A percentile compares a stretch with the other conserved stretches of the same genome.
Conservation (phyloP, 176 grass and related monocot genomes). For the Guadua angustifolia region DNA sequence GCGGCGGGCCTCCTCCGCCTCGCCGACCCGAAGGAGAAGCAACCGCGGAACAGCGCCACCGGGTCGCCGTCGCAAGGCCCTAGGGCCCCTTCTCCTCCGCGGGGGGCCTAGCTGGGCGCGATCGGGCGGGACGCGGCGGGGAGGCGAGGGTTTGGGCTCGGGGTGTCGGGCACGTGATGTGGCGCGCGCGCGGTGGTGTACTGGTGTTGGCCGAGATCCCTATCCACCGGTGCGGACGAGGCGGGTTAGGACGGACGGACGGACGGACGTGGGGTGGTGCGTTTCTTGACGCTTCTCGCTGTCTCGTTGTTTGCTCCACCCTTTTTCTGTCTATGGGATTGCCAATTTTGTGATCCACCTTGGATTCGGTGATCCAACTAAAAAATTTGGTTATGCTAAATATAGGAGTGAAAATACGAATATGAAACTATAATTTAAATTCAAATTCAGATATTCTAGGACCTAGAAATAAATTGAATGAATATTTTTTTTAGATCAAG, state of each 20-base stretch:
- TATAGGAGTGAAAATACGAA: background rate
- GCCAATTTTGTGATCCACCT: conserved; percentile 43
- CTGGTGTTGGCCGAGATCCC: conserved; percentile 42
- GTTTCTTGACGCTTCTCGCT: conserved; percentile 35
- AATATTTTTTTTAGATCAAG: too few relatives aligned
- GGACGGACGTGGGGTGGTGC: background rate
- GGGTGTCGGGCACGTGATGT: background rate
- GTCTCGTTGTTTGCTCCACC: background rate
- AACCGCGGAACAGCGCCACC: conserved; percentile 59
- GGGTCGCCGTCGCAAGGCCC: background rate
- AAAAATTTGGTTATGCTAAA: background rate
- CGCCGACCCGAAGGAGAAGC: conserved; percentile 62
- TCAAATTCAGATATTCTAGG: background rate
- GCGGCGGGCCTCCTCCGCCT: conserved; percentile 53
- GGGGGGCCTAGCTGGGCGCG: background rate
- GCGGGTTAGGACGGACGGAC: background rate
- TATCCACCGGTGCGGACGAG: conserved; percentile 41
- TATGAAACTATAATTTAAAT: background rate
- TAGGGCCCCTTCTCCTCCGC: conserved; percentile 19
- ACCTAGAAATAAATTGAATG: background rate
- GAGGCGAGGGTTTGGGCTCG: background rate
- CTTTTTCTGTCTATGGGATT: conserved; percentile 5
- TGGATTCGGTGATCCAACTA: conserved; percentile 32
- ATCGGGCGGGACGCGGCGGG: conserved; percentile 5
- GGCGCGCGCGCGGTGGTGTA: too few relatives aligned